Evolutionary conservation across 2,329 filamentous ascomycete species (phyloP), one percentile per base, ranked within the genome.

Genomic region (Talaromyces funiculosus): DNA sequence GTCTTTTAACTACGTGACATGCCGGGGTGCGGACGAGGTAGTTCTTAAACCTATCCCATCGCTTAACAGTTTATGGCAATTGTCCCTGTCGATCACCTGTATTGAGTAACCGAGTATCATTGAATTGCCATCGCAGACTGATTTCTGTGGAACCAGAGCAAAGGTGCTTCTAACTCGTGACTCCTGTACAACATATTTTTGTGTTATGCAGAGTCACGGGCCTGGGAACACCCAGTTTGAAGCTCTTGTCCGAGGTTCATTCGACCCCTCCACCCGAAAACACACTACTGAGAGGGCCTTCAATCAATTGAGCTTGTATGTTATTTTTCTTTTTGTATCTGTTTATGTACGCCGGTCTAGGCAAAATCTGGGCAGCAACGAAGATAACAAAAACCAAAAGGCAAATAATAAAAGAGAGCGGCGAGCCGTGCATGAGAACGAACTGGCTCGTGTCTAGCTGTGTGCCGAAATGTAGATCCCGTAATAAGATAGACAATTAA

Each of bases 361-460:
- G 26, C 42, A 16, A 31, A 35, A 57, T 12, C 31, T 3, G 42
- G 26, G 20, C 20, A 3, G 26, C 45, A 51, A 33, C n/a, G 20
- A 51, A 33, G 45, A 49, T 8, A 49, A 31, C 18, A 26, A 29
- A n/a, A n/a, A n/a, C n/a, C 29, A 38, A 45, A 16, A 47, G 55
- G n/a, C n/a, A n/a, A n/a, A n/a, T n/a, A n/a, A n/a, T n/a, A n/a
- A 20, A 35, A 47, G 35, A 43, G 18, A 6, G 55, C 42, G 18
- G 16, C 42, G 18, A 10, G 29, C 29, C 20, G 49, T 56, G 37
- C 22, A 40, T 10, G 37, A 35, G 29, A 4, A 20, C 26, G 31
- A 22, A 29, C 42, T 57, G 33, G 31, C 55, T 57, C 42, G 55
- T 47, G 42, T 57, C 20, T 24, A 57, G 45, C 42, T 33, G 8